Evolutionary conservation across 345 rosid genomes (phyloP).

Genomic region (Xanthoceras sorbifolium): DNA sequence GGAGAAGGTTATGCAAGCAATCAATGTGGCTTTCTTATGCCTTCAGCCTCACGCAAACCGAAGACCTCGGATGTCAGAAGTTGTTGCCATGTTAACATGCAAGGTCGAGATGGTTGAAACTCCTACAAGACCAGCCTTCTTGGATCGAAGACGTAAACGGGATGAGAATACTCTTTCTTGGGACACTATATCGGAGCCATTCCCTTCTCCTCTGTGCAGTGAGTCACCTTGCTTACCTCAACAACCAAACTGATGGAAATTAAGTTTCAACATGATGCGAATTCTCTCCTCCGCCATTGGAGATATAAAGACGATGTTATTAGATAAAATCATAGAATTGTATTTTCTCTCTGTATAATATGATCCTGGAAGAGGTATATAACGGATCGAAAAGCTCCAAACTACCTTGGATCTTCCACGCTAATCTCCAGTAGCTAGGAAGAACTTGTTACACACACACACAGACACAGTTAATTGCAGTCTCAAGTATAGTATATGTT

Average conservation of each 20-base stretch:
- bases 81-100: conserved; percentile 61
- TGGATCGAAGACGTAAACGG: conserved; percentile 35
- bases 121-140: conserved; percentile 41
- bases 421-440: no score
- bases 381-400: no score
- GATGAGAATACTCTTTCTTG: conserved; percentile 34
- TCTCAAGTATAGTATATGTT: no score
- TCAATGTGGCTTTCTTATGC: conserved; percentile 55
- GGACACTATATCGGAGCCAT: conserved; percentile 49
- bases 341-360: no score
- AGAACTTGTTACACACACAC: no score
- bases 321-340: no score
- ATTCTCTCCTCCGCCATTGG: no score
- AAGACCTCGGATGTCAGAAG: conserved; percentile 64
- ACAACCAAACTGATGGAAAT: conserved; percentile 10
- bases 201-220: conserved; percentile 41
- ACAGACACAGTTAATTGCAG: no score
- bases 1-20: conserved; percentile 44
- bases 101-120: conserved; percentile 32
- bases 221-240: conserved; percentile 30
- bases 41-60: conserved; percentile 53
- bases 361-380: no score
- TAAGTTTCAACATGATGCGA: no score
- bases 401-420: no score
- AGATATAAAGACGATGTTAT: no score